A percentile compares a stretch with the other conserved stretches of the same genome.
phyloP scores from a whole-genome alignment of 805 yeast species.

The Starmerella ratchasimensis region DNA sequence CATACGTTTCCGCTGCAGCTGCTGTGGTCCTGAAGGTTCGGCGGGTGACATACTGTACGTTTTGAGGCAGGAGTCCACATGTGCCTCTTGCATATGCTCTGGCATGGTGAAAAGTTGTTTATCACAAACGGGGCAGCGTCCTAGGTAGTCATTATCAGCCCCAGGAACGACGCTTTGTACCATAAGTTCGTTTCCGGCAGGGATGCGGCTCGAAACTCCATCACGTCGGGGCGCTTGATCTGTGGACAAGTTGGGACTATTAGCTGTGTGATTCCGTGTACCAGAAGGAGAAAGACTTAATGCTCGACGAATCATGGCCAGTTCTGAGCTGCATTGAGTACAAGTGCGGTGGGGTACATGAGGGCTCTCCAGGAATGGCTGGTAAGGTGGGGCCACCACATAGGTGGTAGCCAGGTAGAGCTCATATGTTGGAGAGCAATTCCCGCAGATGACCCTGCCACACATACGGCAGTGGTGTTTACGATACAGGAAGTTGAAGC shows the following conservation, averaged over 20 bases:
- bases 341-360: slow-evolving; percentile 60
- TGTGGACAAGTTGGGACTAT: neutral
- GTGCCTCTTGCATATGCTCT: slow-evolving; percentile 39
- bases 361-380: slow-evolving; percentile 36
- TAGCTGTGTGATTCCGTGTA: neutral
- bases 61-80: slow-evolving; percentile 55
- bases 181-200: slow-evolving; percentile 11
- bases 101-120: slow-evolving; percentile 20
- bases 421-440: slow-evolving; percentile 43
- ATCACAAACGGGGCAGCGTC: slow-evolving; percentile 31
- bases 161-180: slow-evolving; percentile 19
- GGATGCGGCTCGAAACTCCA: neutral
- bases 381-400: slow-evolving; percentile 42
- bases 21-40: neutral
- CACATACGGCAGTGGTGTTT: slow-evolving; percentile 70
- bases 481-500: slow-evolving; percentile 49
- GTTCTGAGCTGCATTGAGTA: slow-evolving; percentile 53
- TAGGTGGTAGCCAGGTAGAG: slow-evolving; percentile 46
- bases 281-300: slow-evolving; percentile 18
- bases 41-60: slow-evolving; percentile 31
- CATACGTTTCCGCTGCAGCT: slow-evolving; percentile 56
- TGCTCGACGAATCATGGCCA: slow-evolving; percentile 37
- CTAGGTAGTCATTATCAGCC: slow-evolving; percentile 23
- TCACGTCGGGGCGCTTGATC: neutral
- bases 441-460: slow-evolving; percentile 64